Evolutionary conservation across 129 eudicot species (phyloP), one percentile per base, ranked within the genome.

Genomic region (Artemisia tridentata): DNA sequence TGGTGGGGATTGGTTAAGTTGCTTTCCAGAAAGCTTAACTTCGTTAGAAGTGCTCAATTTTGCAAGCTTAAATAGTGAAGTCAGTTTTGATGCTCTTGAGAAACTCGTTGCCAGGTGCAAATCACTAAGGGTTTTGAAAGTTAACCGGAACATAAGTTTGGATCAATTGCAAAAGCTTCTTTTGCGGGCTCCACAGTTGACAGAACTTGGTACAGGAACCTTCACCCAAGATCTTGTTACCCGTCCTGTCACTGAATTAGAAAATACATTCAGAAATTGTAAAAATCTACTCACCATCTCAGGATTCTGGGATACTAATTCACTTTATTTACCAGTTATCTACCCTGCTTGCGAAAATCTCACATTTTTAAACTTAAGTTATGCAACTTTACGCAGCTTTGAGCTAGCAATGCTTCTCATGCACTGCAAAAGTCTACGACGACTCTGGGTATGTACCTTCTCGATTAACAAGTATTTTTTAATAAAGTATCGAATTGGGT

Each of bases 191-290:
- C 84, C 96, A 58, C 80, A 72, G 13, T 54, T 89, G 51, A 47
- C 16, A 3, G 86, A 84, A 80, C 84, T 89, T 43, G 92, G 96
- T 4, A 89, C 96, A 6, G 96, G 96, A 23, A 72, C 86, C 16
- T 84, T 86, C 76, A 63, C 60, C 52, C 78, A 82, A 73, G 86
- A 84, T 65, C 77, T 78, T 31, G 65, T 69, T 16, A 67, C 88
- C 50, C 71, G 71, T 62, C 72, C 72, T 9, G 79, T 49, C 46
- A 63, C 70, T 0, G 81, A 77, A 11, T 79, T 84, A 4, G 78
- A 55, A 71, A 71, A 41, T 50, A 76, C 84, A 48, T 86, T 89
- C 45, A 43, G 34, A 12, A 78, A 66, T 16, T 86, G 84, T 78
- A 80, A 65, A 68, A 78, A 80, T 57, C 80, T 89, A 27, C 81